A percentile compares a stretch with the other conserved stretches of the same genome.
These are phyloP conservation scores for Keithomyces neogunnii DNA, from an alignment of 2,329 filamentous ascomycete species.

Conservation along the genomic window DNA sequence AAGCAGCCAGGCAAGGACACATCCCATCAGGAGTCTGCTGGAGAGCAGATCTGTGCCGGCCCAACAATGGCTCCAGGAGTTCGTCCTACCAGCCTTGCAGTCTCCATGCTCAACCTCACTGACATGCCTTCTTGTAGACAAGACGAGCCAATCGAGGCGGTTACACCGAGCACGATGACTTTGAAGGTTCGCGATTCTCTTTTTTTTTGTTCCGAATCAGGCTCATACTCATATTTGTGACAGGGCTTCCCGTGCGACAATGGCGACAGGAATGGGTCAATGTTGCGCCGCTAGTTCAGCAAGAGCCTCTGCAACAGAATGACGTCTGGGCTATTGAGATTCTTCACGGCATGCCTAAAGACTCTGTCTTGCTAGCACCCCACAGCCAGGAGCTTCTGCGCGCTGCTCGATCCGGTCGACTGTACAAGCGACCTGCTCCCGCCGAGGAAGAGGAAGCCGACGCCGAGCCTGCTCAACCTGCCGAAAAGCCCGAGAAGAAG, in stretches of 20 bases:
- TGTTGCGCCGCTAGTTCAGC: conserved; percentile 55
- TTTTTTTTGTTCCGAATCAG: neutral
- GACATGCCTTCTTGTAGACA: conserved; percentile 29
- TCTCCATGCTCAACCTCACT: conserved; percentile 6
- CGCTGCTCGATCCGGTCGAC: conserved; percentile 66
- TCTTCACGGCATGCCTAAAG: conserved; percentile 74
- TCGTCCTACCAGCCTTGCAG: conserved; percentile 6
- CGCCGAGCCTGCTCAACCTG: conserved; percentile 28
- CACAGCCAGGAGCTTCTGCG: conserved; percentile 78
- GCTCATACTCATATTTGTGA: conserved; percentile 17
- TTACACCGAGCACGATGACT: conserved; percentile 53
- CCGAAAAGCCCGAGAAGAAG: conserved; percentile 50
- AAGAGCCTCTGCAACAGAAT: conserved; percentile 55
- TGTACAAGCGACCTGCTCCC: conserved; percentile 64
- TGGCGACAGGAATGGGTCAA: conserved; percentile 69
- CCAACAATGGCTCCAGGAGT: conserved; percentile 32
- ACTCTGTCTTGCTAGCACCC: conserved; percentile 66
- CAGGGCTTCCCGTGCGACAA: conserved; percentile 81
- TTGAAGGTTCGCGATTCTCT: conserved; percentile 37
- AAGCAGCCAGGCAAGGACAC: neutral
- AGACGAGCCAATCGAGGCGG: conserved; percentile 48
- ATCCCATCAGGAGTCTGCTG: neutral
- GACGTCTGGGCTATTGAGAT: conserved; percentile 69
- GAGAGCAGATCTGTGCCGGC: neutral
- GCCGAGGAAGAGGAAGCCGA: conserved; percentile 52